Base-by-base conservation (phyloP, 352 stramenopile species). In the Aphanomyces invadans region DNA sequence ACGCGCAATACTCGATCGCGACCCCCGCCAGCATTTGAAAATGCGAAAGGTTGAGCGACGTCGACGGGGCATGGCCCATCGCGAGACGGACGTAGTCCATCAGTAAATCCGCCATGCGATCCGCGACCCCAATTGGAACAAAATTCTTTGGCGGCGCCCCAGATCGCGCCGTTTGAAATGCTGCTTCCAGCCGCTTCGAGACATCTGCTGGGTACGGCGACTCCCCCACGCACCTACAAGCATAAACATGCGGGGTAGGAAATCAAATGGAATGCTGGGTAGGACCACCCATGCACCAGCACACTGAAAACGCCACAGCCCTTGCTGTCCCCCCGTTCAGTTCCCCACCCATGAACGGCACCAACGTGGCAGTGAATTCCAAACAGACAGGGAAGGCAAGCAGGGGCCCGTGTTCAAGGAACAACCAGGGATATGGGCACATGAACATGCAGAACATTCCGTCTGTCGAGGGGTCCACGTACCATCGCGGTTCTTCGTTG, bases 21-120 rank as follows among this genome's bases (percentile, higher is more conserved):
- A 98, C 93, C 33, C 90, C 90, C 21, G 90, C 93, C 28, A 98
- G 76, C 92, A 98, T 98, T 69, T 97, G 89, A 71, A 97, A 98
- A 73, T 98, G 94, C 60, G 86, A 97, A 75, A 96, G 88, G 1
- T 90, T 83, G 56, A 98, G 74, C 19, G 68, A 72, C 26, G 71
- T 80, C 19, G 72, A 72, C 19, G 83, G 88, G 0, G 83, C 85
- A 60, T 95, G 92, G 0, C 79, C 84, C 57, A 96, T 95, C 9
- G 89, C 85, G 29, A 95, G 69, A 28, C 87, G 86, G 10, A 96
- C 83, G 39, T 95, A 95, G 57, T 95, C 86, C 81, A 95, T 96
- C 3, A 96, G 70, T 25, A 96, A 69, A 70, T 95, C 86, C 9
- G 89, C 83, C 3, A 92, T 83, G n/a, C 88, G 83, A 48, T 95